Percentiles rank a stretch among this genome's conserved stretches.
These are phyloP conservation scores for Pleurotus djamor DNA, from an alignment of 768 basidiomycete genomes.

Conservation along the genomic window DNA sequence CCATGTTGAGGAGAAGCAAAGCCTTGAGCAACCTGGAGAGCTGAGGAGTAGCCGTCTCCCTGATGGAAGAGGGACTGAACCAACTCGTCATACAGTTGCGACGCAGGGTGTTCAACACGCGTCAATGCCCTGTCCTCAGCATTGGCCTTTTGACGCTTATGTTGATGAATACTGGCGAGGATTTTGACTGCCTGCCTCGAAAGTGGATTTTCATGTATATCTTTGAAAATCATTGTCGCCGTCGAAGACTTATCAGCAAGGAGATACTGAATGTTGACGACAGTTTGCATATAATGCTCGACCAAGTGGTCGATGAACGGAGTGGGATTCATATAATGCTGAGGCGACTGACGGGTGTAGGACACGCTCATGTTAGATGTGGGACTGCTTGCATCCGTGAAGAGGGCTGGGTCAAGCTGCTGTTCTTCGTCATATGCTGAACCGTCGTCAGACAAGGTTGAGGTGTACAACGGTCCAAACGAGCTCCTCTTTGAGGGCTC, in stretches of 20 bases:
- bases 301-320: conserved; percentile 24
- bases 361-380: background rate
- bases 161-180: conserved; percentile 56
- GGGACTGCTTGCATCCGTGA: background rate
- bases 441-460: background rate
- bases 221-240: conserved; percentile 44
- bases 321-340: background rate
- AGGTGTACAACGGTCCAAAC: background rate
- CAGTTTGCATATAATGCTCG: conserved; percentile 54
- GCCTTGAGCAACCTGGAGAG: background rate
- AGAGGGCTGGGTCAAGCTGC: conserved; percentile 1
- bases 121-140: background rate
- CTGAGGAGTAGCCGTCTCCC: conserved; percentile 14
- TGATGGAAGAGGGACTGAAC: conserved; percentile 15
- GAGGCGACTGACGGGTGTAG: background rate
- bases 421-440: background rate
- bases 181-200: conserved; percentile 59
- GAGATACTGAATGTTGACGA: conserved; percentile 68
- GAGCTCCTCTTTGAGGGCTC: background rate
- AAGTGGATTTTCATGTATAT: conserved; percentile 40
- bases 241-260: conserved; percentile 52
- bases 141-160: conserved; percentile 14
- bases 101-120: background rate
- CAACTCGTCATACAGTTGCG: conserved; percentile 20
- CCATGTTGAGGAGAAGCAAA: background rate